A percentile compares a stretch with the other conserved stretches of the same genome.
phyloP scores from a whole-genome alignment of 176 grass and related monocot genomes.

The Sorghum bicolor region Sorghum_bicolor_NCBIv3 NC_012877.2:60188001-60188500 shows the following conservation, averaged over 20 bases:
- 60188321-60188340: not conserved
- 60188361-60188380: conserved; percentile 16
- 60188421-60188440: conserved; percentile 11
- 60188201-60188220: not conserved
- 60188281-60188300: conserved; percentile 12
- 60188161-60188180: conserved; percentile 18
- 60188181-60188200: conserved; percentile 1
- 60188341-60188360: conserved; percentile 18
- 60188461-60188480: conserved; percentile 22
- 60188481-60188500: conserved; percentile 1
- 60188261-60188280: conserved; percentile 18
- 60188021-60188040: not conserved
- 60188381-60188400: not conserved
- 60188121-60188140: conserved; percentile 7
- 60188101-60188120: not conserved
- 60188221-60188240: not conserved
- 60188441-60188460: not conserved
- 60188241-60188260: not conserved
- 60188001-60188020: not conserved
- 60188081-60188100: not conserved
- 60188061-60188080: not conserved
- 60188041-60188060: not conserved
- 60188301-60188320: not conserved
- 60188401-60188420: not conserved
- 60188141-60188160: not conserved